Evolutionary conservation across 495 filamentous ascomycete species (phyloP), one percentile per base, ranked within the genome.

Genomic region (Rhizodiscina lignyota): DNA sequence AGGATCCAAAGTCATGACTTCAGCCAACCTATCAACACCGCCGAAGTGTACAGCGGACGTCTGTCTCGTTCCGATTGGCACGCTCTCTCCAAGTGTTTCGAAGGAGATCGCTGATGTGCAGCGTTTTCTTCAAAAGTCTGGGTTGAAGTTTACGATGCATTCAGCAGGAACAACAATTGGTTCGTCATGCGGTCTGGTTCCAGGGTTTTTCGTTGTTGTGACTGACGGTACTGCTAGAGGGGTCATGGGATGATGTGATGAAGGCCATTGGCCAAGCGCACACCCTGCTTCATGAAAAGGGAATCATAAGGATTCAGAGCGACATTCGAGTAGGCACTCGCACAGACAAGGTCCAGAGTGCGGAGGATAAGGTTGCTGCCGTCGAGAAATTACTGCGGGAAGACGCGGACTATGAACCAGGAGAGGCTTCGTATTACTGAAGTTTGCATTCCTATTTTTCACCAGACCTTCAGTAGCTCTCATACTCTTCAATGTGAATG

Each of bases 171-270:
- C 21, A 23, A 45, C 11, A 23, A 23, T 51, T 15, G 42, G 2
- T 12, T 38, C 36, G 21, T 20, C 38, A 30, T 38, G 20, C 33
- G 24, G 30, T n/a, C n/a, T n/a, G n/a, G n/a, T n/a, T n/a, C n/a
- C n/a, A n/a, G n/a, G n/a, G n/a, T n/a, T n/a, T n/a, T n/a, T n/a
- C n/a, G n/a, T n/a, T n/a, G n/a, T n/a, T n/a, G n/a, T n/a, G n/a
- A n/a, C 33, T 34, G 10, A 23, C 21, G 17, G 26, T 21, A 21
- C 32, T 3, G 18, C 47, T 45, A 89, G 87, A 96, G 56, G 87
- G 89, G 12, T 66, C 76, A 18, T 96, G 87, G 87, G 83, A 91
- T 42, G 68, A 78, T 28, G 85, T 93, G 21, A 84, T 89, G 68
- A 66, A 59, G 37, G 67, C 91, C 12, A 85, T 97, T 53, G 89